Evolutionary conservation across 352 stramenopile genomes (phyloP).

Genomic region (Plasmopara viticola): DNA sequence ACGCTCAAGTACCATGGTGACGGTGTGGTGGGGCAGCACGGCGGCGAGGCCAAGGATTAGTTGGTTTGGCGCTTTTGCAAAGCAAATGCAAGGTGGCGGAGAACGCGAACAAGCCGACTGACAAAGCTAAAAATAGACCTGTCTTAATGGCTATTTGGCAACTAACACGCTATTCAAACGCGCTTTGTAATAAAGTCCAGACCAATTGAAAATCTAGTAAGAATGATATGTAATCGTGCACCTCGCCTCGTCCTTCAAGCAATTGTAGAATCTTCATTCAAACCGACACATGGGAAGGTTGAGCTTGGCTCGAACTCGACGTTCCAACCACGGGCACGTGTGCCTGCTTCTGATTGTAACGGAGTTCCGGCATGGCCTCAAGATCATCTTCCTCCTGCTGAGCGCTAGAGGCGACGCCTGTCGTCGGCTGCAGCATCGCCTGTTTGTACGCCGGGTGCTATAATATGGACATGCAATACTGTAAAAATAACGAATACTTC

Average conservation of each 20-base stretch:
- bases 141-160: too few relatives aligned
- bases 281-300: slow-evolving; percentile 61
- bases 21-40: slow-evolving; percentile 73
- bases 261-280: slow-evolving; percentile 14
- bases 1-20: slow-evolving; percentile 85
- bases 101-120: neutral
- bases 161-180: neutral
- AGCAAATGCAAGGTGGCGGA: neutral
- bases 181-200: neutral
- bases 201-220: slow-evolving; percentile 10
- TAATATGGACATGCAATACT: neutral
- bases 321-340: slow-evolving; percentile 21
- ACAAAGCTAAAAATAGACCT: too few relatives aligned
- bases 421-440: slow-evolving; percentile 56
- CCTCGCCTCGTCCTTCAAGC: slow-evolving; percentile 7
- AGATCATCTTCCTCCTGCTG: slow-evolving; percentile 56
- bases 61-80: too few relatives aligned
- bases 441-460: slow-evolving; percentile 77
- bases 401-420: slow-evolving; percentile 9
- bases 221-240: slow-evolving; percentile 32
- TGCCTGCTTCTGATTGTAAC: slow-evolving; percentile 65
- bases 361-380: slow-evolving; percentile 70
- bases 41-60: slow-evolving; percentile 64
- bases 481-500: too few relatives aligned
- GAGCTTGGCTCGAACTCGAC: slow-evolving; percentile 29